Conservation (phyloP, 108 stramenopile species). For the Cylindrotheca closterium region DNA sequence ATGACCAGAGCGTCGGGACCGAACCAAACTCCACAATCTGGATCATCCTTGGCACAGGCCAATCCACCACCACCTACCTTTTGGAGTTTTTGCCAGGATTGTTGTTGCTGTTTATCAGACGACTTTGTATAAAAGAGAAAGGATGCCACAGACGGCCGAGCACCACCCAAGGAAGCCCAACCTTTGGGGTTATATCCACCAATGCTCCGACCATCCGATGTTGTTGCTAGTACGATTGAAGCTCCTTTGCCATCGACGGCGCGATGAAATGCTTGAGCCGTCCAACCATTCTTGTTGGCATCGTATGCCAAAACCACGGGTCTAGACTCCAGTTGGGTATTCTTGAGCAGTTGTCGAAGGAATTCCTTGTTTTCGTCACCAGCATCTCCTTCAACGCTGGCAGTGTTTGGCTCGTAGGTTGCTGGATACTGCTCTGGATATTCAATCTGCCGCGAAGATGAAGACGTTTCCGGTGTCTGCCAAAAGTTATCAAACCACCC, state of each 20-base stretch:
- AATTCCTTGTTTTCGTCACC: conserved; percentile 10
- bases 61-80: conserved; percentile 70
- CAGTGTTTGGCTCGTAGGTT: conserved; percentile 30
- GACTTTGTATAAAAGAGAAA: conserved; percentile 52
- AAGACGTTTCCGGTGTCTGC: conserved; percentile 1
- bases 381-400: conserved; percentile 12
- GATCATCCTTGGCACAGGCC: conserved; percentile 68
- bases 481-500: conserved; percentile 35
- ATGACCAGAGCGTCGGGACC: conserved; percentile 69
- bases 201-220: conserved; percentile 21
- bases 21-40: conserved; percentile 57
- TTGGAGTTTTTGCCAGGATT: conserved; percentile 51
- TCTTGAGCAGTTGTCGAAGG: conserved; percentile 56
- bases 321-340: conserved; percentile 66
- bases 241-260: conserved; percentile 70
- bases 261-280: conserved; percentile 44
- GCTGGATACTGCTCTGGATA: conserved; percentile 43
- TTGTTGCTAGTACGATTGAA: conserved; percentile 50
- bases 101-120: background rate
- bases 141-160: conserved; percentile 51
- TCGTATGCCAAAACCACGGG: conserved; percentile 54
- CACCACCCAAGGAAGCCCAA: conserved; percentile 60
- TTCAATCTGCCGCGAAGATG: conserved; percentile 9
- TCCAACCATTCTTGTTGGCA: conserved; percentile 56
- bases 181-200: conserved; percentile 80